Evolutionary conservation across 768 basidiomycete species (phyloP).

Genomic region (Kwoniella botswanensis): DNA sequence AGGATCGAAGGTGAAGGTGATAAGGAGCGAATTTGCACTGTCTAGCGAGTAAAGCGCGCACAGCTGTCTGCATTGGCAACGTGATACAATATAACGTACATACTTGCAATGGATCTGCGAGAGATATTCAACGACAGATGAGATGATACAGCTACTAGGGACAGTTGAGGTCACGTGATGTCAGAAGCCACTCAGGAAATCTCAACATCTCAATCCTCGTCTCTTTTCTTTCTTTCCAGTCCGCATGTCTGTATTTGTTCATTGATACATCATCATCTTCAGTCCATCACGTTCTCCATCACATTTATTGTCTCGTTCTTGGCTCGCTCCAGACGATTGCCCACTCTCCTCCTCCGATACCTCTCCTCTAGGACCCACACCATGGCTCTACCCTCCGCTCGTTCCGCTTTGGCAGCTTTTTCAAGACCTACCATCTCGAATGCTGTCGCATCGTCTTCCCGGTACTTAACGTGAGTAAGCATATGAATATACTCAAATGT

Average conservation of each 20-base stretch:
- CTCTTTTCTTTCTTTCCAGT: too few relatives aligned
- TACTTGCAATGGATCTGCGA: too few relatives aligned
- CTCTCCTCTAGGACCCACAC: not conserved
- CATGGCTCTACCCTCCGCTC: slow-evolving; percentile 18
- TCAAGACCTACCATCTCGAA: slow-evolving; percentile 15
- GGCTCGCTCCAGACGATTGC: not conserved
- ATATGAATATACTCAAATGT: too few relatives aligned
- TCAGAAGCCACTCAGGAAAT: too few relatives aligned
- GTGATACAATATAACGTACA: not conserved
- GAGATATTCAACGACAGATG: too few relatives aligned
- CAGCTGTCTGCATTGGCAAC: not conserved
- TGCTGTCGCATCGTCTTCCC: slow-evolving; percentile 25
- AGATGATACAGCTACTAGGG: too few relatives aligned
- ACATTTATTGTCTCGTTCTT: not conserved
- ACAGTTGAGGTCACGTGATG: too few relatives aligned
- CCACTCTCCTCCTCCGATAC: not conserved
- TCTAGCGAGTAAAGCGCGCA: not conserved
- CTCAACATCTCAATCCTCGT: too few relatives aligned
- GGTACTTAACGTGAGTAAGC: slow-evolving; percentile 20
- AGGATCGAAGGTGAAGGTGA: not conserved
- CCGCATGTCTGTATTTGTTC: too few relatives aligned
- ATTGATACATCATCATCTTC: too few relatives aligned
- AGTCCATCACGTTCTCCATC: not conserved
- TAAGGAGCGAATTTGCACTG: not conserved
- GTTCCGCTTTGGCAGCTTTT: slow-evolving; percentile 9